Conservation (phyloP, 495 filamentous ascomycete species). For the Penicillium silybi region DNA sequence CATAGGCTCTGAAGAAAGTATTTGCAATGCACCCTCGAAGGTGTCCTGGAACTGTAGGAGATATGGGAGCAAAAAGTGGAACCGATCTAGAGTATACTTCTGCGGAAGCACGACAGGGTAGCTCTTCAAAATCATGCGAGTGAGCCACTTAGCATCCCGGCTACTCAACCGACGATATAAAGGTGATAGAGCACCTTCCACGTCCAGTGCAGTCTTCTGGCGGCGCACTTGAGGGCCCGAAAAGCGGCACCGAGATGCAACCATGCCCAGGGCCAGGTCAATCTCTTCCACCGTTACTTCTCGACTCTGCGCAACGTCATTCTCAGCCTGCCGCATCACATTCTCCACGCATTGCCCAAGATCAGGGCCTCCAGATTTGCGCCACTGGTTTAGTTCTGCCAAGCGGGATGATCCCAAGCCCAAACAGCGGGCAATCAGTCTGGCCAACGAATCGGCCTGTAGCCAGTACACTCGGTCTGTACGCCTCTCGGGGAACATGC, state of each 20-base stretch:
- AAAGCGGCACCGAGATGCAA: slow-evolving; percentile 65
- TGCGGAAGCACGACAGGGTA: slow-evolving; percentile 59
- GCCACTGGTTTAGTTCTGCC: slow-evolving; percentile 61
- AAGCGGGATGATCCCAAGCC: slow-evolving; percentile 55
- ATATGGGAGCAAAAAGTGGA: slow-evolving; percentile 56
- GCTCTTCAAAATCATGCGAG: slow-evolving; percentile 74
- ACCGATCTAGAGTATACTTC: slow-evolving; percentile 41
- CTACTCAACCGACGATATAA: slow-evolving; percentile 60
- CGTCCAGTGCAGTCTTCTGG: slow-evolving; percentile 36
- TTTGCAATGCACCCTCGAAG: slow-evolving; percentile 47
- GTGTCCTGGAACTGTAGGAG: slow-evolving; percentile 65
- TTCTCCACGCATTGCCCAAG: slow-evolving; percentile 66
- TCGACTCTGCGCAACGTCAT: slow-evolving; percentile 30
- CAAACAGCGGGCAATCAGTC: slow-evolving; percentile 60
- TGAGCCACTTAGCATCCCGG: slow-evolving; percentile 85
- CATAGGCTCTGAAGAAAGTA: slow-evolving; percentile 42
- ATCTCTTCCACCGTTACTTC: slow-evolving; percentile 70
- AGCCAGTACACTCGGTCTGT: slow-evolving; percentile 72
- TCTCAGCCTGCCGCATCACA: slow-evolving; percentile 61
- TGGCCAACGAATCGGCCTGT: slow-evolving; percentile 54
- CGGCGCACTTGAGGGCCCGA: slow-evolving; percentile 62
- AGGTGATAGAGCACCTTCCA: slow-evolving; percentile 46
- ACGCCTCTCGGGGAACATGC: slow-evolving; percentile 69
- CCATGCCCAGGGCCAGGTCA: slow-evolving; percentile 55
- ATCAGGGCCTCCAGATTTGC: slow-evolving; percentile 53